Evolutionary conservation across 495 filamentous ascomycete genomes (phyloP).

Genomic region (Podospora fimiseda): DNA sequence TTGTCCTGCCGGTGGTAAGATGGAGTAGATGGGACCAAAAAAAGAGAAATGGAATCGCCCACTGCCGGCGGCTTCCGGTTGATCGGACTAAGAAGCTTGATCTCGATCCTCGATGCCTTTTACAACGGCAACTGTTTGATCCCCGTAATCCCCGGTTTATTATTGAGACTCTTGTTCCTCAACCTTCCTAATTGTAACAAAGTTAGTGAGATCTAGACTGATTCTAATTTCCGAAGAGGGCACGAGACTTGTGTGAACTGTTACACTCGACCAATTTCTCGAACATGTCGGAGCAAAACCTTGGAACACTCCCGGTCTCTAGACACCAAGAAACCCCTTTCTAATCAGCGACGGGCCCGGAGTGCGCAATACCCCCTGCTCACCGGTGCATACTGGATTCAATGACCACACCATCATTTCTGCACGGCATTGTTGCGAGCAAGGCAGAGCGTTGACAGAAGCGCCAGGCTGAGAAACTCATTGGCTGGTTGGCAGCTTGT

Average conservation of each 20-base stretch:
- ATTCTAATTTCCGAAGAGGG: background rate
- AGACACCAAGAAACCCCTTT: no score
- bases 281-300: no score
- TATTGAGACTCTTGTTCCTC: background rate
- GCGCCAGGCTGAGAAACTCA: background rate
- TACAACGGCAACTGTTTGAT: no score
- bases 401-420: slow-evolving; percentile 3
- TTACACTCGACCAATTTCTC: background rate
- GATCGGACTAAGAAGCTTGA: no score
- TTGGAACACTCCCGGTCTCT: background rate
- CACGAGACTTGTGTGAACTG: background rate
- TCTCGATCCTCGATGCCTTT: no score
- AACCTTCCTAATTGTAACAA: background rate
- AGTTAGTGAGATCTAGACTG: background rate
- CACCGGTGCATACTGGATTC: slow-evolving; percentile 1
- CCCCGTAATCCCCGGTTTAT: no score
- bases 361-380: slow-evolving; percentile 1
- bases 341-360: no score
- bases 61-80: no score
- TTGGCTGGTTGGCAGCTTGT: background rate
- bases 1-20: no score
- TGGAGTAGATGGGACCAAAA: no score
- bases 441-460: background rate
- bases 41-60: no score
- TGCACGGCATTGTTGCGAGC: background rate